Evolutionary conservation across 139 green algal genomes (phyloP).

Genomic region (Medakamo hakoo): DNA sequence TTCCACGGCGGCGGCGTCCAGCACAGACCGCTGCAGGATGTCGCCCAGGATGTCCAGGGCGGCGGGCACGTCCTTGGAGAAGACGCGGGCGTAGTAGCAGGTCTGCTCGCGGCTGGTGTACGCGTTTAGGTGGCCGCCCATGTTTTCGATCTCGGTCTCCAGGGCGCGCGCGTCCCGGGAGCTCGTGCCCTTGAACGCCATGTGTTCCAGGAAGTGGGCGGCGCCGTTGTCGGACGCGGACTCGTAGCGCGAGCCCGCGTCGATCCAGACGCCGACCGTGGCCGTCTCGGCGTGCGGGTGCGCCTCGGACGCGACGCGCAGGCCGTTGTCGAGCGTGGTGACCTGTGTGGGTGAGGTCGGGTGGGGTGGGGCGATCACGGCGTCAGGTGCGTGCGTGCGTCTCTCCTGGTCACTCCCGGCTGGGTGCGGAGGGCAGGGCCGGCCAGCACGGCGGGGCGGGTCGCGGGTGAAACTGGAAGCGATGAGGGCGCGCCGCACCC

Average conservation of each 20-base stretch:
- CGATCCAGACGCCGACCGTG: slow-evolving; percentile 94
- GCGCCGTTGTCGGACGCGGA: slow-evolving; percentile 79
- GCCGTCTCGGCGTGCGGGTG: slow-evolving; percentile 72
- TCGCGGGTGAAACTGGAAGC: too few relatives aligned
- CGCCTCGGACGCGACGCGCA: slow-evolving; percentile 83
- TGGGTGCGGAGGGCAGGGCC: too few relatives aligned
- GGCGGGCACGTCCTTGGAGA: slow-evolving; percentile 69
- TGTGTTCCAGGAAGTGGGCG: slow-evolving; percentile 98
- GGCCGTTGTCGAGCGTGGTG: slow-evolving; percentile 76
- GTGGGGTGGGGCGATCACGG: too few relatives aligned
- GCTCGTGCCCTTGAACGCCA: slow-evolving; percentile 98
- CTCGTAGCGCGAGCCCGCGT: slow-evolving; percentile 90
- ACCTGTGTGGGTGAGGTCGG: slow-evolving; percentile 58
- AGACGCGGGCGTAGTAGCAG: slow-evolving; percentile 67
- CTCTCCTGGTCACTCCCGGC: too few relatives aligned
- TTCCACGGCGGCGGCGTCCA: slow-evolving; percentile 74
- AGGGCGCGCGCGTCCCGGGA: slow-evolving; percentile 60
- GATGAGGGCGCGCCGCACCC: too few relatives aligned
- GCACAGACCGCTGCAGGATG: slow-evolving; percentile 87
- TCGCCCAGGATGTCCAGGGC: slow-evolving; percentile 88
- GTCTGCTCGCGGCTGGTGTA: slow-evolving; percentile 96
- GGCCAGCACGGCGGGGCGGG: too few relatives aligned
- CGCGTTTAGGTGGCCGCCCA: slow-evolving; percentile 94
- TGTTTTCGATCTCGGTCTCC: slow-evolving; percentile 96
- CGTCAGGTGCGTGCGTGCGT: too few relatives aligned